Base-by-base conservation (phyloP, 352 stramenopile species). In the Phytophthora idaei region DNA sequence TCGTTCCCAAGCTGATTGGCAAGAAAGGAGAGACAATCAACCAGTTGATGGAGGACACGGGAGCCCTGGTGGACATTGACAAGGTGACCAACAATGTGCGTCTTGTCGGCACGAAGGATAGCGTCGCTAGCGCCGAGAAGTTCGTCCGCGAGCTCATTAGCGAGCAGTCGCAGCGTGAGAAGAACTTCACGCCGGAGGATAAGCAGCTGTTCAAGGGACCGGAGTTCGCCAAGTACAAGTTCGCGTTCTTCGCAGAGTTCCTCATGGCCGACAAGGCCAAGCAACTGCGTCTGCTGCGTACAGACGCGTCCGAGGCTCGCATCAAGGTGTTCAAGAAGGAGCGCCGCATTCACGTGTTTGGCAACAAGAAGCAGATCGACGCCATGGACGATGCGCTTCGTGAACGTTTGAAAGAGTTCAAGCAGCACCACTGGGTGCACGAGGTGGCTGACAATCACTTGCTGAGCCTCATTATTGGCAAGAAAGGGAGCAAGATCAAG, bases 1-100 rank as follows among this genome's bases (percentile, higher is more conserved):
- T 94, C 36, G 80, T 94, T 29, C 86, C 86, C 4, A 92, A 94
- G 69, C 74, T 94, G 8, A 94, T 94, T 69, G 86, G 86, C 37
- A 91, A 90, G 73, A 94, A 94, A 54, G 86, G 86, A 41, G 86
- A 94, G 72, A 89, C 83, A 2, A 92, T 94, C 61, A 92, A 90
- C 59, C 82, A 92, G 64, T 64, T 92, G 46, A 94, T 94, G 86
- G 81, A 91, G 56, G 81, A 94, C 64, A 89, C 86, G 4, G 86
- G 80, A 14, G 80, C 74, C 14, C 68, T 92, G 8, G 71, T 94
- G 27, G 82, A 92, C 65, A 94, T 94, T 62, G 86, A 94, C 71
- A 89, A 88, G 68, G 74, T 92, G 32, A 78, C 79, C 12, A 92
- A 92, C 72, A 73, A 77, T 52, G 80, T 94, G 54, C 71, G 73